Conservation (phyloP, 768 basidiomycete genomes). For the Mycena indigotica region DNA sequence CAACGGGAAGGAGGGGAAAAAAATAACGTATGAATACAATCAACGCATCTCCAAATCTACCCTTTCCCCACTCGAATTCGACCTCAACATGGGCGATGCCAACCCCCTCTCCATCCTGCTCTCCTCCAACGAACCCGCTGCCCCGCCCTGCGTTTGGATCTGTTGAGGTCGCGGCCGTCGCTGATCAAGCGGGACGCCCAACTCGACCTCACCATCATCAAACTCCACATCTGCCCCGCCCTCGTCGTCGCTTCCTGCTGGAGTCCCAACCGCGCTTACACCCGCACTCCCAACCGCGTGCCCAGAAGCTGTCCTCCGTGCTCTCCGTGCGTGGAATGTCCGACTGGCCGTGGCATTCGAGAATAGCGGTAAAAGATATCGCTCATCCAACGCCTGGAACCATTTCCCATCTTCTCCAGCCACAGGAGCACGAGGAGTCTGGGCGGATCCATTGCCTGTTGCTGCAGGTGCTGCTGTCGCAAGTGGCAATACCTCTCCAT, state of each 20-base stretch:
- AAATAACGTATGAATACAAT: too few species aligned
- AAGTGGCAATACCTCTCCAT: constrained; percentile 79
- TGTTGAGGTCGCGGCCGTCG: constrained; percentile 41
- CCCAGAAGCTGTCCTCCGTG: constrained; percentile 49
- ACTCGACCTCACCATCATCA: constrained; percentile 23
- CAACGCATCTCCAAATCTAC: background rate
- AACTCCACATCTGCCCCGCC: constrained; percentile 14
- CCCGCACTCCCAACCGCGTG: constrained; percentile 30
- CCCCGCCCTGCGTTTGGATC: constrained; percentile 1
- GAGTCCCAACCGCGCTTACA: constrained; percentile 32
- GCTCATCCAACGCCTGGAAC: constrained; percentile 95
- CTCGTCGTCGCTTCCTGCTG: constrained; percentile 41
- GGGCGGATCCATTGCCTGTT: background rate
- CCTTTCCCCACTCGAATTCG: constrained; percentile 19
- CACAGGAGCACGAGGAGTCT: constrained; percentile 11
- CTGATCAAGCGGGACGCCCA: constrained; percentile 31
- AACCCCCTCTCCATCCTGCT: constrained; percentile 66
- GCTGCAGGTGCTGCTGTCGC: constrained; percentile 44
- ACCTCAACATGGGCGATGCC: constrained; percentile 61
- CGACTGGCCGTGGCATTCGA: constrained; percentile 89
- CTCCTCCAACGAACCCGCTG: constrained; percentile 39
- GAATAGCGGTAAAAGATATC: constrained; percentile 90
- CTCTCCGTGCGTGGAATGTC: constrained; percentile 79
- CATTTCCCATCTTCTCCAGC: constrained; percentile 81
- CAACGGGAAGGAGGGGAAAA: too few species aligned